Evolutionary conservation across 306 rosid species (phyloP).

Genomic region (Hippophae gyantsensis): DNA sequence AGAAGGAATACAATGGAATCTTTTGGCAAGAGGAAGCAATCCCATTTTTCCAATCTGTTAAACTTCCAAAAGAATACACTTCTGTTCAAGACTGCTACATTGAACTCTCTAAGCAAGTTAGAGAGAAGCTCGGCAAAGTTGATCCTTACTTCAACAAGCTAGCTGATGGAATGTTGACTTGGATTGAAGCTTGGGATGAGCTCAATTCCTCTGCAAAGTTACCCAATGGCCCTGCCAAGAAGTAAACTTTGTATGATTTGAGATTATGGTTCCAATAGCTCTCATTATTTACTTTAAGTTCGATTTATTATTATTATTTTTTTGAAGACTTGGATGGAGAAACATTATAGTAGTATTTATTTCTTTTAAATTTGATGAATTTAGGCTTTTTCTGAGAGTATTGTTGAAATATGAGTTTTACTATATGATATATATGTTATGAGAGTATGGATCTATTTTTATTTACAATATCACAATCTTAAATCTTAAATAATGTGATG

Average conservation of each 20-base stretch:
- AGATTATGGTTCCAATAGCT: background rate
- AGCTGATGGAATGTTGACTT: conserved; percentile 82
- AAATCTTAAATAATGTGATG: no score
- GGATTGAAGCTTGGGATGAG: conserved; percentile 96
- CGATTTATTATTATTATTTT: background rate
- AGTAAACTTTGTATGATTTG: conserved; percentile 17
- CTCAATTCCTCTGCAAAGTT: conserved; percentile 36
- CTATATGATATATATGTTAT: no score
- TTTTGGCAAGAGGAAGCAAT: conserved; percentile 88
- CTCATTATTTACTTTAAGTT: background rate
- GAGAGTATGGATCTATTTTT: no score
- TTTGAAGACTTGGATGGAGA: no score
- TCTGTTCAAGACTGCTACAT: conserved; percentile 68
- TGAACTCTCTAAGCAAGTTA: conserved; percentile 82
- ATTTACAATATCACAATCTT: no score
- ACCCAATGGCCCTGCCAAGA: conserved; percentile 26
- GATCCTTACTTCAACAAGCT: conserved; percentile 69
- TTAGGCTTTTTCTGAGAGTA: no score
- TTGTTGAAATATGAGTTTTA: no score
- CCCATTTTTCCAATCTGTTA: conserved; percentile 66
- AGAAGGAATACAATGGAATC: conserved; percentile 81
- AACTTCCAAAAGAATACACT: conserved; percentile 57
- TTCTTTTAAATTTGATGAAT: no score
- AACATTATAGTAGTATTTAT: no score
- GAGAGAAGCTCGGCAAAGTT: conserved; percentile 45